Evolutionary conservation across 176 grass and related monocot species (phyloP).

Genomic region (Urochloa ruziziensis): DNA sequence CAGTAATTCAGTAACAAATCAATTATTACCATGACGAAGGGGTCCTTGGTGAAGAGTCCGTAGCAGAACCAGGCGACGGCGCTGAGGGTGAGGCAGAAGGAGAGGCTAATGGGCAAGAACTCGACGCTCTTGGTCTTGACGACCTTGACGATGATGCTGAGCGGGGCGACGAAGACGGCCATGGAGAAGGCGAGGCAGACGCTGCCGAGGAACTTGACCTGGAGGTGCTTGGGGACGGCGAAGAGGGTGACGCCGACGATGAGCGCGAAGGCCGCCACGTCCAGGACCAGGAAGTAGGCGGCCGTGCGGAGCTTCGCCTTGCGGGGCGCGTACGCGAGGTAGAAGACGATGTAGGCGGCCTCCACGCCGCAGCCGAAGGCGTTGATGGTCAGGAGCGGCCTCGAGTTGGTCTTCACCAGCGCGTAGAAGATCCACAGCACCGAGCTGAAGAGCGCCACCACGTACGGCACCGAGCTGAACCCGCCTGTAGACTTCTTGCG

Average conservation of each 20-base stretch:
- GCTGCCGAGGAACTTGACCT: constrained; percentile 77
- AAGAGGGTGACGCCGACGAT: constrained; percentile 56
- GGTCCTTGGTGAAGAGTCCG: constrained; percentile 66
- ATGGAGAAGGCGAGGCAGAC: constrained; percentile 90
- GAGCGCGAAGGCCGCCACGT: constrained; percentile 60
- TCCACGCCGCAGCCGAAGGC: constrained; percentile 72
- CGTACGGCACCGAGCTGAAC: constrained; percentile 89
- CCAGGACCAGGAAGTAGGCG: constrained; percentile 58
- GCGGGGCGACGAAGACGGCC: constrained; percentile 82
- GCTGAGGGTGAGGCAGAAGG: constrained; percentile 70
- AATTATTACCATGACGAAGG: constrained; percentile 57
- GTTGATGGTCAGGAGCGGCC: constrained; percentile 78
- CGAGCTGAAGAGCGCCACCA: constrained; percentile 89
- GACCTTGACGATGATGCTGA: constrained; percentile 95
- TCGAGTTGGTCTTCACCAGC: constrained; percentile 58
- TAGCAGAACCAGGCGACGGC: constrained; percentile 80
- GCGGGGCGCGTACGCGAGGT: constrained; percentile 56
- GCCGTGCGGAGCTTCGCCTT: constrained; percentile 43
- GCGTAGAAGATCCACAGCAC: constrained; percentile 95
- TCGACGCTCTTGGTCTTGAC: constrained; percentile 78
- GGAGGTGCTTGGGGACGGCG: neutral
- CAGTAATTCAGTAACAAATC: too few species aligned
- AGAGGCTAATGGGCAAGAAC: constrained; percentile 85
- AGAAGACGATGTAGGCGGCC: constrained; percentile 59
- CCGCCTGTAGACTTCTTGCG: constrained; percentile 66